phyloP scores from a whole-genome alignment of 2,329 filamentous ascomycete genomes.

The Amesomyces nigricolor region DNA sequence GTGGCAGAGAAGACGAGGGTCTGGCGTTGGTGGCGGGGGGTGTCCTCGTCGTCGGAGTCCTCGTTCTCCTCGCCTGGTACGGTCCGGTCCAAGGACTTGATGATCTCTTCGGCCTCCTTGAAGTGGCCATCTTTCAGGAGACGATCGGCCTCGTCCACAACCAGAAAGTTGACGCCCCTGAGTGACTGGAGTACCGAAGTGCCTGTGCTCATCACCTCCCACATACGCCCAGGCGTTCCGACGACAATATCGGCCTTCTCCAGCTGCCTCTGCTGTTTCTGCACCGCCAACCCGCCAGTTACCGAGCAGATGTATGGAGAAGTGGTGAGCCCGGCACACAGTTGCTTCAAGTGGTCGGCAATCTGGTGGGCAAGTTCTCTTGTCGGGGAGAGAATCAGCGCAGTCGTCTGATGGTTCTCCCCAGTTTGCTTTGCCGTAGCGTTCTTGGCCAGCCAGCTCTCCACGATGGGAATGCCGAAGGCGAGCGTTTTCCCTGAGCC shows the following conservation, averaged over 20 bases:
- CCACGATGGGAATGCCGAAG: constrained; percentile 88
- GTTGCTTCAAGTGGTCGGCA: constrained; percentile 68
- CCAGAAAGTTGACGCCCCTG: constrained; percentile 70
- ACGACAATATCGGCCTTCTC: constrained; percentile 86
- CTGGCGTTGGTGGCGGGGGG: constrained; percentile 52
- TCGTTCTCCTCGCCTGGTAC: constrained; percentile 51
- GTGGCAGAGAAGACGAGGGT: constrained; percentile 96
- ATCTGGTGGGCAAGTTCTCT: constrained; percentile 92
- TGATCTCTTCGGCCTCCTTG: constrained; percentile 85
- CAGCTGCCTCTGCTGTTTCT: constrained; percentile 86
- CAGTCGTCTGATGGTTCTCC: constrained; percentile 51
- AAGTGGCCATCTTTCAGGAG: constrained; percentile 90
- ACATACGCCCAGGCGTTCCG: constrained; percentile 84
- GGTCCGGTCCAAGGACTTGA: constrained; percentile 72
- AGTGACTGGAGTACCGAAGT: constrained; percentile 64
- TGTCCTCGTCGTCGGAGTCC: constrained; percentile 40
- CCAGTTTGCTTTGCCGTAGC: constrained; percentile 32
- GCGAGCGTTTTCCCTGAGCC: constrained; percentile 96
- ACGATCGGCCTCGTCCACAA: constrained; percentile 91
- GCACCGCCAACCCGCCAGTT: constrained; percentile 87
- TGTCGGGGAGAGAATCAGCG: constrained; percentile 83
- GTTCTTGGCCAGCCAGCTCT: constrained; percentile 60
- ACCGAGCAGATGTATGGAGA: constrained; percentile 76
- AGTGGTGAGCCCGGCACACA: constrained; percentile 58
- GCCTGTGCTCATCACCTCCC: constrained; percentile 84